These are phyloP conservation scores for Rhododendron kiyosumense DNA, from an alignment of 148 eudicot genomes.

Conservation along the genomic window DNA sequence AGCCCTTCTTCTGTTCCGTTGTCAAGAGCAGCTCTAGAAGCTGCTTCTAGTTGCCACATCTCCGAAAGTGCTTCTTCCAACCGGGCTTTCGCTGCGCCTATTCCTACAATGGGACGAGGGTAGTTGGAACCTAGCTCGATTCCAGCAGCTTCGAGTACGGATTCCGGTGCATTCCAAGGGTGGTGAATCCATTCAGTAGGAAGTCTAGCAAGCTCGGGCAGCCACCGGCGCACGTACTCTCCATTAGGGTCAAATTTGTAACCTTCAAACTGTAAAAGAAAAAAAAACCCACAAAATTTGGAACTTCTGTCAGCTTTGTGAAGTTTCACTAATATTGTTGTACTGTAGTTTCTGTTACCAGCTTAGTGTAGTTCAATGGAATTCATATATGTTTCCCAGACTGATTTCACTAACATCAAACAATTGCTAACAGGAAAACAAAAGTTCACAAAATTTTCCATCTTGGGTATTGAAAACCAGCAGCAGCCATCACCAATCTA, in stretches of 20 bases:
- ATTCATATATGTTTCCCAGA: background rate
- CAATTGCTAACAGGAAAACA: background rate
- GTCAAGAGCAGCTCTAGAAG: constrained; percentile 68
- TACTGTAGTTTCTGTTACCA: background rate
- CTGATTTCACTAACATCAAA: background rate
- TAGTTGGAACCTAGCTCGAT: constrained; percentile 86
- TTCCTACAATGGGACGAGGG: constrained; percentile 72
- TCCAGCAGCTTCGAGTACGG: constrained; percentile 86
- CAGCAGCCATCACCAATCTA: background rate
- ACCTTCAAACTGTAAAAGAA: constrained; percentile 56
- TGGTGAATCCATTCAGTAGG: constrained; percentile 97
- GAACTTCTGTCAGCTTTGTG: background rate
- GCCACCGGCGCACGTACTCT: constrained; percentile 89
- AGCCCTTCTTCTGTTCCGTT: constrained; percentile 92
- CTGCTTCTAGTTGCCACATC: constrained; percentile 87
- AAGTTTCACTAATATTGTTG: background rate
- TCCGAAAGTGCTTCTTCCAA: constrained; percentile 63
- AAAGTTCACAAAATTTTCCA: background rate
- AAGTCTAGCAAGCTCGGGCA: constrained; percentile 82
- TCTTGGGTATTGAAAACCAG: background rate
- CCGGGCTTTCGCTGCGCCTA: constrained; percentile 68
- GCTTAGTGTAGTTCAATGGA: background rate
- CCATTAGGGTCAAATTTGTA: constrained; percentile 87
- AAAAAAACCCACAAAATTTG: background rate
- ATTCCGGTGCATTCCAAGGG: constrained; percentile 87